Conservation (phyloP, 1,284 basidiomycete genomes). For the Calocybe gambosa region DNA sequence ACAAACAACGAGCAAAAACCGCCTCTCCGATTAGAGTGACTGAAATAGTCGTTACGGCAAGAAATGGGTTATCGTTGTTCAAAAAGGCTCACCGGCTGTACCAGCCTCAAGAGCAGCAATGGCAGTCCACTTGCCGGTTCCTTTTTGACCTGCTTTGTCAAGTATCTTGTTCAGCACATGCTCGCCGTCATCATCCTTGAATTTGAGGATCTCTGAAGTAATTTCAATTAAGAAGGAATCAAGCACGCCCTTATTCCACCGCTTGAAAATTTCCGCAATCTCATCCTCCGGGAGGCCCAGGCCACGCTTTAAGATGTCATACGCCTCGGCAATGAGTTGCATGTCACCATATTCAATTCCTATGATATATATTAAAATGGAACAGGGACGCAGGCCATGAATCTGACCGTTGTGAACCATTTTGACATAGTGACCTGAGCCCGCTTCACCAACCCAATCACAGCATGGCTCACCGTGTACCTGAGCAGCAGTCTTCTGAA, state of each 20-base stretch:
- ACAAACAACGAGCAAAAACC: slow-evolving; percentile 98
- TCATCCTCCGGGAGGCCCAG: slow-evolving; percentile 81
- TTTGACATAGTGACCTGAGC: slow-evolving; percentile 94
- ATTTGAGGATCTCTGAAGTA: slow-evolving; percentile 91
- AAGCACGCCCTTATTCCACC: slow-evolving; percentile 98
- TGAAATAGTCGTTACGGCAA: slow-evolving; percentile 24
- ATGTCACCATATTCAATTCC: slow-evolving; percentile 99
- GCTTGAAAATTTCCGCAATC: slow-evolving; percentile 84
- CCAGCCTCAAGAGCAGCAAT: slow-evolving; percentile 97
- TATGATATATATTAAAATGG: slow-evolving; percentile 23
- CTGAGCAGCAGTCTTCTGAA: slow-evolving; percentile 97
- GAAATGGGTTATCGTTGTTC: slow-evolving; percentile 2
- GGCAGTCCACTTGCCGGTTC: slow-evolving; percentile 99
- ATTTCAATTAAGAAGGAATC: slow-evolving; percentile 99
- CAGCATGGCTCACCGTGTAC: slow-evolving; percentile 96
- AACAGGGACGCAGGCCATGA: slow-evolving; percentile 8
- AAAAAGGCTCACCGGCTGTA: slow-evolving; percentile 57
- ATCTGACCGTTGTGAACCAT: slow-evolving; percentile 95
- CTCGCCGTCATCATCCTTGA: slow-evolving; percentile 93
- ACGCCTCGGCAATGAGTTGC: slow-evolving; percentile 98
- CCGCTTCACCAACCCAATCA: slow-evolving; percentile 98
- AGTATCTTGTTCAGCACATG: slow-evolving; percentile 93
- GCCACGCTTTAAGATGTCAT: slow-evolving; percentile 97
- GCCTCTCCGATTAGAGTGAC: slow-evolving; percentile 99
- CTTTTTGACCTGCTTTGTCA: slow-evolving; percentile 97